phyloP scores from a whole-genome alignment of 2,329 filamentous ascomycete species.

The Neurospora sp. region DNA sequence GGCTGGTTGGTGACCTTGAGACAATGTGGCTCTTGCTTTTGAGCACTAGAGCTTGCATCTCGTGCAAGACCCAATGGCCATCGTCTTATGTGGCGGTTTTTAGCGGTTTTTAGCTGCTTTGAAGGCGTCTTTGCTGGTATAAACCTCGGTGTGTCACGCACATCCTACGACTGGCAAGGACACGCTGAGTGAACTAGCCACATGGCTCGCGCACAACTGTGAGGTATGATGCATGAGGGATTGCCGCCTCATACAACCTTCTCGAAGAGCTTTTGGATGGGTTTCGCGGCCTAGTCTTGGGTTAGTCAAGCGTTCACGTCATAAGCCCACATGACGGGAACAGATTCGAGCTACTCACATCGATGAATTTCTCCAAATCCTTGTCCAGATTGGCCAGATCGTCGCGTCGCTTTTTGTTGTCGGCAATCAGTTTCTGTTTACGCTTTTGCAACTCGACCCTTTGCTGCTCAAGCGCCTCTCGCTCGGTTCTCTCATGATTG shows the following conservation, averaged over 20 bases:
- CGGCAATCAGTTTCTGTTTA: slow-evolving; percentile 51
- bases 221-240: background rate
- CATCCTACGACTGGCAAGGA: background rate
- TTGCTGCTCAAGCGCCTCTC: slow-evolving; percentile 76
- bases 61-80: background rate
- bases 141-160: background rate
- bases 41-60: background rate
- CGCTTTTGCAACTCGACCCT: slow-evolving; percentile 63
- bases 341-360: slow-evolving; percentile 42
- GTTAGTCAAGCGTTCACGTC: slow-evolving; percentile 12
- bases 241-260: slow-evolving; percentile 44
- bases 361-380: slow-evolving; percentile 88
- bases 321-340: background rate
- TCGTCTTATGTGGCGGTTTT: background rate
- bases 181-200: background rate
- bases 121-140: background rate
- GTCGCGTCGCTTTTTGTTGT: slow-evolving; percentile 88
- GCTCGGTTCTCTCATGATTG: slow-evolving; percentile 77
- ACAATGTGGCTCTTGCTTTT: background rate
- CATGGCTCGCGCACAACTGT: background rate
- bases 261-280: slow-evolving; percentile 77
- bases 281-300: slow-evolving; percentile 61
- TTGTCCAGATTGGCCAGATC: slow-evolving; percentile 85
- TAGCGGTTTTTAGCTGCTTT: background rate
- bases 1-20: background rate